phyloP scores from a whole-genome alignment of 331 rosid genomes.

The Pyracantha coccinea region DNA sequence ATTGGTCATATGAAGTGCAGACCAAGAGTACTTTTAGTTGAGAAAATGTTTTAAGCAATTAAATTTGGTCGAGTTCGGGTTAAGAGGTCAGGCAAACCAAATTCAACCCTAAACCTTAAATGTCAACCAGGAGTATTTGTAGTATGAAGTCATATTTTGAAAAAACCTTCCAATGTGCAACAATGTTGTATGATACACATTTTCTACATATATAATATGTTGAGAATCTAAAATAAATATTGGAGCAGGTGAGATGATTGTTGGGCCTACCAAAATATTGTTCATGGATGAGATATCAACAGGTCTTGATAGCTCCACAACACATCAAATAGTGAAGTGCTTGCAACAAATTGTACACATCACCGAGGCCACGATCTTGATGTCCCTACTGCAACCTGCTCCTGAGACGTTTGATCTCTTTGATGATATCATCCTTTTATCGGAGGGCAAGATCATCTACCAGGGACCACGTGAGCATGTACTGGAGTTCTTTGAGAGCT shows the following conservation, averaged over 20 bases:
- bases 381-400: slow-evolving; percentile 91
- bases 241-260: slow-evolving; percentile 79
- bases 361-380: slow-evolving; percentile 64
- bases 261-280: slow-evolving; percentile 78
- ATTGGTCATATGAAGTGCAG: too few relatives aligned
- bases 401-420: slow-evolving; percentile 90
- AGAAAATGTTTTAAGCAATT: too few relatives aligned
- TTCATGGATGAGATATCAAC: slow-evolving; percentile 98
- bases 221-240: neutral
- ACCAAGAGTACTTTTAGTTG: too few relatives aligned
- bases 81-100: too few relatives aligned
- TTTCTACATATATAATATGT: neutral
- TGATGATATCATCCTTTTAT: slow-evolving; percentile 66
- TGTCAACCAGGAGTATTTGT: neutral
- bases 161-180: neutral
- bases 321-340: slow-evolving; percentile 82
- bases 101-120: neutral
- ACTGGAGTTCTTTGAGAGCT: slow-evolving; percentile 55
- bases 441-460: slow-evolving; percentile 74
- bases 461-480: slow-evolving; percentile 66
- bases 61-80: too few relatives aligned
- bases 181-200: neutral
- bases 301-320: slow-evolving; percentile 91
- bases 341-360: slow-evolving; percentile 70
- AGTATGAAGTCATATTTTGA: neutral